Base-by-base conservation (phyloP, 2,329 filamentous ascomycete genomes). In the Neonectria faginata region DNA sequence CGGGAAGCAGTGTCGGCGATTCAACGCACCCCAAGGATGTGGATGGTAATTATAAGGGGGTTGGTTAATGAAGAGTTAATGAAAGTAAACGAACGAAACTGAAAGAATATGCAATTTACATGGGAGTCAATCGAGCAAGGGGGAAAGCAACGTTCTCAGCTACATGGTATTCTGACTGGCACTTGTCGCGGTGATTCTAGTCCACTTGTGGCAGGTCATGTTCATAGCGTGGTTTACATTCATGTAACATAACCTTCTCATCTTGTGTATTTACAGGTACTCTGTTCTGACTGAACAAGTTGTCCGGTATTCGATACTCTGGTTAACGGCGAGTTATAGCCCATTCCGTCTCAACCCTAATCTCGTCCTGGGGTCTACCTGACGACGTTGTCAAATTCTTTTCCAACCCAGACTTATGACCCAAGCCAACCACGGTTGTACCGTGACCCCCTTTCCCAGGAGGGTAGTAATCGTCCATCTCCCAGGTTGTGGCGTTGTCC, bases 311-410 rank as follows among this genome's bases (percentile, higher is more conserved):
- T 33, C 31, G 3, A 33, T 31, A 31, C 29, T 10, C 29, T 11
- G 29, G 20, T 25, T 27, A 47, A 10, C 42, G 47, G 20, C 60
- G 72, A 18, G 69, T 72, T 4, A 74, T 69, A 4, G 72, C 57
- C 72, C 72, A 74, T 18, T 14, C 47, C 3, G 72, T 74, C 45
- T 74, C 64, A 10, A 74, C 62, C 14, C 42, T 66, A n/a, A 74
- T 74, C 48, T 72, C 69, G 1, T 67, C 59, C 10, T 36, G 62
- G 1, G 36, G 50, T 10, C 27, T 36, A 2, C 16, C 6, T n/a
- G 60, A 57, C 25, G 18, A 16, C 31, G 67, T 44, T 10, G 72
- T 74, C 54, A 74, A 36, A 41, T 73, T 67, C 60, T 73, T 73
- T 39, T 74, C 72, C 16, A 72, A 74, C 0, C 69, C 68, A 10